Evolutionary conservation across 305 asterid species (phyloP).

Genomic region (Solanum hybrid): DNA sequence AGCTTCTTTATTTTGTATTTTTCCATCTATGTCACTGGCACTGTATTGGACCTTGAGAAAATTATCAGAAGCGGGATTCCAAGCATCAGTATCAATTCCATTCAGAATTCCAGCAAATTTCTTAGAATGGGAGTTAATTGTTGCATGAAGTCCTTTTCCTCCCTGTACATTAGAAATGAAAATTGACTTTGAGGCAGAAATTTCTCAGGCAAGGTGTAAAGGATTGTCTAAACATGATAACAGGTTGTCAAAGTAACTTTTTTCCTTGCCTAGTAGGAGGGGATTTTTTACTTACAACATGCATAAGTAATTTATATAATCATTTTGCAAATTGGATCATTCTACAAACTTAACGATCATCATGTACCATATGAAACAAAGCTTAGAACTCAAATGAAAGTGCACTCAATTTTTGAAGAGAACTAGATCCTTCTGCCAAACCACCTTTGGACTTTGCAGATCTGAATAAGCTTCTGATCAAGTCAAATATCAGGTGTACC

Average conservation of each 20-base stretch:
- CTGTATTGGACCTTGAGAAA: slow-evolving; percentile 66
- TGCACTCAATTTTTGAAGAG: background rate
- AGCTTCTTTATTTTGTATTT: slow-evolving; percentile 74
- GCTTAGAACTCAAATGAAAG: background rate
- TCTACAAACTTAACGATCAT: background rate
- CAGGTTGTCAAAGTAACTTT: background rate
- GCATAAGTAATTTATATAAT: background rate
- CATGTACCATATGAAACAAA: background rate
- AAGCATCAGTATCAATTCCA: slow-evolving; percentile 89
- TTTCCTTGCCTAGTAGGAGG: background rate
- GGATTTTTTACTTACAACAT: background rate
- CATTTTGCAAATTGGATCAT: background rate
- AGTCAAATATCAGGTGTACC: background rate
- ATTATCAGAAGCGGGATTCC: slow-evolving; percentile 91
- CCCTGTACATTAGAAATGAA: slow-evolving; percentile 48
- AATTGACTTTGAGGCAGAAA: background rate
- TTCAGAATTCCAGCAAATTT: slow-evolving; percentile 88
- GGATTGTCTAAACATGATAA: background rate
- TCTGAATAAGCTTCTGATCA: background rate
- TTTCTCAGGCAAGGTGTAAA: background rate
- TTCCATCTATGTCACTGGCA: slow-evolving; percentile 63
- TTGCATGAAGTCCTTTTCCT: slow-evolving; percentile 70
- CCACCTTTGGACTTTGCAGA: background rate
- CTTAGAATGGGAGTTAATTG: slow-evolving; percentile 66
- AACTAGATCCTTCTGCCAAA: background rate